Evolutionary conservation across 495 filamentous ascomycete species (phyloP).

Genomic region (Trichoderma gamsii): DNA sequence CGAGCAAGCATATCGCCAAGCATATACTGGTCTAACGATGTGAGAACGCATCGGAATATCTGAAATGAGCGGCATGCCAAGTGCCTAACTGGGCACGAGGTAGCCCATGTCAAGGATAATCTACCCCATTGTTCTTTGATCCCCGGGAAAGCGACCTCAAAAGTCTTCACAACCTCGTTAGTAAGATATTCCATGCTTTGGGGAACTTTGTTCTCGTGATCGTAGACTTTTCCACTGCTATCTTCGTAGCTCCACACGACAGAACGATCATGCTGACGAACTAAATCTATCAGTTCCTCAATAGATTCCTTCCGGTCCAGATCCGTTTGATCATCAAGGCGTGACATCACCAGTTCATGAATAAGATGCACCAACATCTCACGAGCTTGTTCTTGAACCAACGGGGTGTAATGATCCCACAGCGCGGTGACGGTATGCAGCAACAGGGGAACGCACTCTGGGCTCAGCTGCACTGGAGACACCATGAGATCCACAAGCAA

Average conservation of each 20-base stretch:
- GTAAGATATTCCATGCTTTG: slow-evolving; percentile 78
- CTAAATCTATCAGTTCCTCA: slow-evolving; percentile 83
- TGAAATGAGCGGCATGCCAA: slow-evolving; percentile 95
- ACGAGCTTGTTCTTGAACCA: slow-evolving; percentile 92
- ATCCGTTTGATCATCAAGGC: slow-evolving; percentile 67
- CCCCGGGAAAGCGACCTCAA: slow-evolving; percentile 76
- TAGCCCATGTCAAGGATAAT: slow-evolving; percentile 87
- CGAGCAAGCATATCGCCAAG: slow-evolving; percentile 91
- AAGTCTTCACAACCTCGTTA: slow-evolving; percentile 72
- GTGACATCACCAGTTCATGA: slow-evolving; percentile 90
- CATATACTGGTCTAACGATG: slow-evolving; percentile 84
- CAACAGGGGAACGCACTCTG: slow-evolving; percentile 74
- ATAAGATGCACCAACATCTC: slow-evolving; percentile 98
- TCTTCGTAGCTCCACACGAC: slow-evolving; percentile 95
- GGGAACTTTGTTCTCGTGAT: slow-evolving; percentile 74
- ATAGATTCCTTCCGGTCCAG: slow-evolving; percentile 63
- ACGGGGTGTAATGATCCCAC: slow-evolving; percentile 93
- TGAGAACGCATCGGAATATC: slow-evolving; percentile 89
- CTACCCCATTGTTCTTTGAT: slow-evolving; percentile 87
- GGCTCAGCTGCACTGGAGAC: slow-evolving; percentile 70
- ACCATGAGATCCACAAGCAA: slow-evolving; percentile 95
- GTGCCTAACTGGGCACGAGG: slow-evolving; percentile 92
- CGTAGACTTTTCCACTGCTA: slow-evolving; percentile 68
- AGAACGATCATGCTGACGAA: slow-evolving; percentile 75
- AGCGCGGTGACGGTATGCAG: slow-evolving; percentile 88